Conservation (phyloP, 371 early-diverging fungal species). For the Mortierella sp. region DNA sequence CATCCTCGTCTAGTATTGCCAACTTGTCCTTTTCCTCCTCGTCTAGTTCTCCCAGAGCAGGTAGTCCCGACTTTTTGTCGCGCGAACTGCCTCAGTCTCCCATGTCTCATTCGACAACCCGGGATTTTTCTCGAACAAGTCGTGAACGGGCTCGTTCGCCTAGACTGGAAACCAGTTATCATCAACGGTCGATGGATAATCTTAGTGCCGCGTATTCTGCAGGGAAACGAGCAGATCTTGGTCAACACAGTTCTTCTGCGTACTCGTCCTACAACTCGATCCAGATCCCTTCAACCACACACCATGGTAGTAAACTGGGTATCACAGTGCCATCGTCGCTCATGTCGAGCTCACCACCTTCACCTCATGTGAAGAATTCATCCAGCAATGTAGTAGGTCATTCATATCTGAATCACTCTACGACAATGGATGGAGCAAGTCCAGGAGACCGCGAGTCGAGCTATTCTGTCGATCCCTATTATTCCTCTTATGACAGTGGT, state of each 20-base stretch:
- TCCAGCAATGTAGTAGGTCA: too few species aligned
- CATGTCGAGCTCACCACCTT: too few species aligned
- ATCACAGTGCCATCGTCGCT: too few species aligned
- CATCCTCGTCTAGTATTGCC: conserved; percentile 6
- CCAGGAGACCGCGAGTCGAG: too few species aligned
- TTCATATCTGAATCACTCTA: too few species aligned
- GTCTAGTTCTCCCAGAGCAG: conserved; percentile 7
- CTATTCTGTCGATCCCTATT: too few species aligned
- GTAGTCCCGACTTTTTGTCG: not conserved
- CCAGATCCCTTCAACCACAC: too few species aligned
- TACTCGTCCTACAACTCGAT: not conserved
- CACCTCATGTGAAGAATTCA: too few species aligned
- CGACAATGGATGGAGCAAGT: too few species aligned
- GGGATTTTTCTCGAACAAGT: conserved; percentile 3
- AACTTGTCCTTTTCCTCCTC: conserved; percentile 10
- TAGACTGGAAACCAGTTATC: conserved; percentile 12
- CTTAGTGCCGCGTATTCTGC: conserved; percentile 20
- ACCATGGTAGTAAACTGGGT: too few species aligned
- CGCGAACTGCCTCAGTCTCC: not conserved
- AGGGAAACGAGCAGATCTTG: too few species aligned
- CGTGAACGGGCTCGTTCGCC: conserved; percentile 6
- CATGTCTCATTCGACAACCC: not conserved
- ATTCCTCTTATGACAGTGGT: too few species aligned
- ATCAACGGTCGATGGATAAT: conserved; percentile 39
- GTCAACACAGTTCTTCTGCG: not conserved